Evolutionary conservation across 805 yeast genomes (phyloP), one percentile per base, ranked within the genome.

Genomic region (Candida caryicola): DNA sequence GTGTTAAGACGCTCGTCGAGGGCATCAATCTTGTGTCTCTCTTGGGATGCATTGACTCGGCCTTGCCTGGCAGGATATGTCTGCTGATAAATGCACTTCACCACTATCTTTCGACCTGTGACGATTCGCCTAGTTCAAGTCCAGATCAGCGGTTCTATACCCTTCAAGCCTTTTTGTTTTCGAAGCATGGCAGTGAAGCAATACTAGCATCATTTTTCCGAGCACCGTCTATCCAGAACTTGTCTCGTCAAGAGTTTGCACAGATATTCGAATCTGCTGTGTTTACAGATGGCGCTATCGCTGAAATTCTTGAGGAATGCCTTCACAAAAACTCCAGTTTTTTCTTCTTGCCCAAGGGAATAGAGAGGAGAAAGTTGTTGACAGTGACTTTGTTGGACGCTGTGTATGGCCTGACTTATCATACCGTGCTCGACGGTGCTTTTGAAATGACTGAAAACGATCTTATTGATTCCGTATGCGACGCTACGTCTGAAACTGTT

Each of bases 121-220:
- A 21, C 7, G 7, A 7, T 21, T 7, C 25, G 10, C 25, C 7
- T 21, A 21, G 10, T 21, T 10, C 25, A 7, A 21, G 10, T 21
- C 25, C 25, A 7, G 25, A 21, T 7, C 9, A 21, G 10, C 7
- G 9, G 10, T 21, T 36, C 17, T 36, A 32, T 8, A 23, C 25
- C 5, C 6, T 36, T 7, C 39, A 36, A 18, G 30, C 25, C 14
- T 6, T 31, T 17, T 8, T 36, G 6, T 36, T 25, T n/a, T 26
- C 8, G 7, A 33, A 33, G 10, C 23, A 15, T 17, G 23, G 17
- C 17, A 17, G 12, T 23, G 5, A 16, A 16, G 28, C 21, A 14
- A 31, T 13, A 6, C 14, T 21, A 3, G 34, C 17, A 33, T 10
- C 16, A 6, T 18, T 25, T 6, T 23, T 36, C 17, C 35, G 13